A percentile compares a stretch with the other conserved stretches of the same genome.
Conservation (phyloP, 805 yeast species). For the Yarrowia bubula region DNA sequence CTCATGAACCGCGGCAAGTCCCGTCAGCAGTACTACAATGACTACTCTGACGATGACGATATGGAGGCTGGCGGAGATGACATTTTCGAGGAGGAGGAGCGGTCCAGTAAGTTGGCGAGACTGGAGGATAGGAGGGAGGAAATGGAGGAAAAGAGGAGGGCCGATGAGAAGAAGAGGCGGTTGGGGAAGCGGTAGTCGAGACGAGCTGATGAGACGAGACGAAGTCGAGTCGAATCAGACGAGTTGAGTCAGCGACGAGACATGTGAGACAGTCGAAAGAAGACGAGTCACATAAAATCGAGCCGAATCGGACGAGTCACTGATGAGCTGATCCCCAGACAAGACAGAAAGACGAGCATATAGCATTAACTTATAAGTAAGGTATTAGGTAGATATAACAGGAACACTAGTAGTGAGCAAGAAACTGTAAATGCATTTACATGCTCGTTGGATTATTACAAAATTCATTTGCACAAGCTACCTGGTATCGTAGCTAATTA, state of each 20-base stretch:
- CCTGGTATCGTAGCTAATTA: too few relatives aligned
- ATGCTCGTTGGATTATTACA: too few relatives aligned
- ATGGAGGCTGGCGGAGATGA: conserved; percentile 97
- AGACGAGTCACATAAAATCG: too few relatives aligned
- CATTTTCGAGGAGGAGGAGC: conserved; percentile 75
- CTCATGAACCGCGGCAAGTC: conserved; percentile 68
- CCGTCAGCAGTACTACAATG: conserved; percentile 49
- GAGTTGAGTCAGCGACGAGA: too few relatives aligned
- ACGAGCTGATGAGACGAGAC: background rate
- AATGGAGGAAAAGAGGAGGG: conserved; percentile 31
- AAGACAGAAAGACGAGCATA: background rate
- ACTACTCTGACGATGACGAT: conserved; percentile 51
- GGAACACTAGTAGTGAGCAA: too few relatives aligned
- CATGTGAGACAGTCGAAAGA: too few relatives aligned
- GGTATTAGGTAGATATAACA: background rate
- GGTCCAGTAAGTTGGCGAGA: conserved; percentile 65
- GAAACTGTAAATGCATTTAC: too few relatives aligned
- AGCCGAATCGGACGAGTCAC: too few relatives aligned
- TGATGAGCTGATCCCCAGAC: too few relatives aligned
- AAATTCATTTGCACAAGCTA: too few relatives aligned
- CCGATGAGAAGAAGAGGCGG: conserved; percentile 30
- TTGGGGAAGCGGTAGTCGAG: background rate
- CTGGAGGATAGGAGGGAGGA: conserved; percentile 75
- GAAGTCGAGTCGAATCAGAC: too few relatives aligned
- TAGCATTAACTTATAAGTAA: conserved; percentile 21